phyloP scores from a whole-genome alignment of 257 asterid species.

The Jacaranda copaia region DNA sequence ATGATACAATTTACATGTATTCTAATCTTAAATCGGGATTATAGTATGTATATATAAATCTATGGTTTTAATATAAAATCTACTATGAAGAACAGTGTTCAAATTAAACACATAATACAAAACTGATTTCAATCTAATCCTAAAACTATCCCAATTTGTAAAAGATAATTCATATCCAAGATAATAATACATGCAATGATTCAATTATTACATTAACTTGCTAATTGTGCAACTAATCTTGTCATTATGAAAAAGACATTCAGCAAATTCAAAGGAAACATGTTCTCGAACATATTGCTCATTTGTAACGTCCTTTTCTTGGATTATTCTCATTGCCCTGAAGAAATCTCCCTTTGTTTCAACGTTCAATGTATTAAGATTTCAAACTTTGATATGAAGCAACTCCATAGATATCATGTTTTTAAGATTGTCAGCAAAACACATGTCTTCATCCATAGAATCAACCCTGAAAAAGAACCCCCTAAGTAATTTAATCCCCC shows the following conservation, averaged over 20 bases:
- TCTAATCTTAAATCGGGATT: too few species aligned
- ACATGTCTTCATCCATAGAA: slow-evolving; percentile 49
- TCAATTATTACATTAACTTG: not conserved
- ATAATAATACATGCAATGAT: not conserved
- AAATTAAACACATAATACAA: too few species aligned
- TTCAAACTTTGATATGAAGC: slow-evolving; percentile 47
- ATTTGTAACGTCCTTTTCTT: not conserved
- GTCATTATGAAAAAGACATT: not conserved
- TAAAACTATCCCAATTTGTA: too few species aligned
- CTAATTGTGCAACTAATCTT: not conserved
- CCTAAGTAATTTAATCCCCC: slow-evolving; percentile 35
- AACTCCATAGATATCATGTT: slow-evolving; percentile 46
- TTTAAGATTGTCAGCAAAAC: slow-evolving; percentile 26
- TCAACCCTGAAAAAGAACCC: slow-evolving; percentile 17
- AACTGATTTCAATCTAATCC: too few species aligned
- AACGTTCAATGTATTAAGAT: slow-evolving; percentile 42
- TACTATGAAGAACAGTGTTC: too few species aligned
- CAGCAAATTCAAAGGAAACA: slow-evolving; percentile 7
- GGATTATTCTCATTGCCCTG: slow-evolving; percentile 1
- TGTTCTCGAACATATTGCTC: not conserved
- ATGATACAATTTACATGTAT: too few species aligned
- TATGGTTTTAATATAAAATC: too few species aligned
- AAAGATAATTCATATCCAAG: too few species aligned
- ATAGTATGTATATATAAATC: too few species aligned
- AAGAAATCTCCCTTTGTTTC: slow-evolving; percentile 12